A percentile compares a stretch with the other conserved stretches of the same genome.
Evolutionary conservation across 164 flowering plant genomes (phyloP).

Genomic region (Chimonanthus praecox): DNA sequence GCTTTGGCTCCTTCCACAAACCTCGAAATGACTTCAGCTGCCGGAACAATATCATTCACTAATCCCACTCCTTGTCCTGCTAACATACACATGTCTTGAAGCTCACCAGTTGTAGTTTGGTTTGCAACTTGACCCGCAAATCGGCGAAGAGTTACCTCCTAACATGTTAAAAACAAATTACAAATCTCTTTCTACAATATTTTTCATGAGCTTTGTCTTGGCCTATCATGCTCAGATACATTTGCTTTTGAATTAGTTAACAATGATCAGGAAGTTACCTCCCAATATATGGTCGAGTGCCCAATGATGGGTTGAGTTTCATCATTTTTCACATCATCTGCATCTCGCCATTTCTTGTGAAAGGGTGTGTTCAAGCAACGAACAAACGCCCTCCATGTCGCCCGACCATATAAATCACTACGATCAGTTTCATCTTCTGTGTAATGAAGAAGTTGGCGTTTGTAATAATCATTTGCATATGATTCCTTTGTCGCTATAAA

Average conservation of each 20-base stretch:
- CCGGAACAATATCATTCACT: conserved; percentile 22
- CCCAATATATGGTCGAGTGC: conserved; percentile 14
- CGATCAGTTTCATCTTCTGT: conserved; percentile 25
- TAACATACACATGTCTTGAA: conserved; percentile 18
- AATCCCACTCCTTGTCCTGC: conserved; percentile 31
- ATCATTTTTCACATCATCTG: conserved; percentile 18
- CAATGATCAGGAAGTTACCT: neutral
- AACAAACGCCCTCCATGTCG: conserved; percentile 25
- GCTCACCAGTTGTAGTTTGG: conserved; percentile 13
- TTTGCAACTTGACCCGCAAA: conserved; percentile 21
- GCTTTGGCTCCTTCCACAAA: conserved; percentile 23
- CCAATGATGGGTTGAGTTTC: conserved; percentile 21
- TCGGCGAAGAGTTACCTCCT: conserved; percentile 17
- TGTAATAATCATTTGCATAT: conserved; percentile 29
- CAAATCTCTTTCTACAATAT: no score
- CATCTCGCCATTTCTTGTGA: conserved; percentile 17
- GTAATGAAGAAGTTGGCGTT: conserved; percentile 25
- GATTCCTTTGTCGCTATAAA: conserved; percentile 29
- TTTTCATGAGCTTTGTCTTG: no score
- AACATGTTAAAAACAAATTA: no score
- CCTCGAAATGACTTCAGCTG: conserved; percentile 23
- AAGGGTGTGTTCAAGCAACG: conserved; percentile 30
- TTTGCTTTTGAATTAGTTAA: neutral
- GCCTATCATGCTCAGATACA: no score
- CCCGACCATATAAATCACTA: conserved; percentile 22